phyloP scores from a whole-genome alignment of 495 filamentous ascomycete genomes.

The Rhizodiscina lignyota region DNA sequence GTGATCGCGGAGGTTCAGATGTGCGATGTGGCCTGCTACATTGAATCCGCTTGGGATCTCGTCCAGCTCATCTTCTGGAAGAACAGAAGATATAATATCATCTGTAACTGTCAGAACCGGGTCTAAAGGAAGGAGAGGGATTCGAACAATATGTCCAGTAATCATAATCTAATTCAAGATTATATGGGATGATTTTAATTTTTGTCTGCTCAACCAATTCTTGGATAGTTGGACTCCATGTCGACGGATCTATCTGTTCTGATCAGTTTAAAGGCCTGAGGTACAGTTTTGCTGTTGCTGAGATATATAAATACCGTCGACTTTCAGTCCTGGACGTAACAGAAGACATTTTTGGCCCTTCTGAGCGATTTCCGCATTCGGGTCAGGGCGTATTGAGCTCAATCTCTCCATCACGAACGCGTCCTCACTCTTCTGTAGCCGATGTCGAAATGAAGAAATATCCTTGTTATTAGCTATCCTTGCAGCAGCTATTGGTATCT shows the following conservation, averaged over 20 bases:
- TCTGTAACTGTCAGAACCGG: slow-evolving; percentile 25
- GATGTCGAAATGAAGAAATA: slow-evolving; percentile 48
- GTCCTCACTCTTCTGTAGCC: slow-evolving; percentile 39
- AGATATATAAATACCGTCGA: slow-evolving; percentile 34
- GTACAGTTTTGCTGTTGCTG: slow-evolving; percentile 3
- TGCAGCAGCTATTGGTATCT: slow-evolving; percentile 60
- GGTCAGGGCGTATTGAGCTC: slow-evolving; percentile 33
- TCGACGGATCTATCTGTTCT: slow-evolving; percentile 42
- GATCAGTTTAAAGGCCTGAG: slow-evolving; percentile 6
- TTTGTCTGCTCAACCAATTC: slow-evolving; percentile 50
- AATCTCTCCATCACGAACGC: slow-evolving; percentile 44
- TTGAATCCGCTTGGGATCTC: slow-evolving; percentile 81
- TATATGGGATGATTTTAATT: slow-evolving; percentile 53
- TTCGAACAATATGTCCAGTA: slow-evolving; percentile 68
- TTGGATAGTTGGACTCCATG: slow-evolving; percentile 53
- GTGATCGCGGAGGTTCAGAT: slow-evolving; percentile 73
- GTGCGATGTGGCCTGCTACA: slow-evolving; percentile 78
- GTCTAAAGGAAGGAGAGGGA: neutral
- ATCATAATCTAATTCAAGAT: slow-evolving; percentile 60
- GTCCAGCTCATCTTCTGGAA: slow-evolving; percentile 50
- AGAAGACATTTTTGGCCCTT: slow-evolving; percentile 55
- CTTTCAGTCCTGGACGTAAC: slow-evolving; percentile 49
- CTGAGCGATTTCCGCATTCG: slow-evolving; percentile 26
- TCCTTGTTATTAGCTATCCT: slow-evolving; percentile 51
- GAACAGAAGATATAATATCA: slow-evolving; percentile 64